Evolutionary conservation across 176 grass and related monocot genomes (phyloP).

Genomic region (Avena sativa): DNA sequence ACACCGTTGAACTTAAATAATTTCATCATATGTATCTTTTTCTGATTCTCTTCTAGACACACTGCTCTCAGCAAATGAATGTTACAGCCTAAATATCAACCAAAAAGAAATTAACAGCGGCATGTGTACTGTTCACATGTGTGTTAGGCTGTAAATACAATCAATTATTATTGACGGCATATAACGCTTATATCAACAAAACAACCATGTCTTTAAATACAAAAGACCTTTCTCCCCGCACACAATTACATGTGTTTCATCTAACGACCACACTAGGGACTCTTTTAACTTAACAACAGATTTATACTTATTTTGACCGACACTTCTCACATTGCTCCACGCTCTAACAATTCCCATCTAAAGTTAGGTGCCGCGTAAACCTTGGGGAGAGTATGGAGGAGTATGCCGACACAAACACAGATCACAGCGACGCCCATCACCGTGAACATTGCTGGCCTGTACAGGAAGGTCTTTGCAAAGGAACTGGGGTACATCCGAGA

Average conservation of each 20-base stretch:
- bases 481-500: constrained; percentile 45
- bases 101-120: constrained; percentile 4
- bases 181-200: constrained; percentile 37
- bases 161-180: constrained; percentile 36
- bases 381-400: constrained; percentile 74
- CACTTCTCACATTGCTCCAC: constrained; percentile 58
- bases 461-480: constrained; percentile 63
- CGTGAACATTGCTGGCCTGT: constrained; percentile 87
- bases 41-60: constrained; percentile 13
- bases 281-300: constrained; percentile 39
- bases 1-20: no score
- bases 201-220: constrained; percentile 45
- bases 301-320: constrained; percentile 40
- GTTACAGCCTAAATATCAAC: constrained; percentile 32
- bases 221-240: not conserved
- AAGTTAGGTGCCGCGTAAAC: constrained; percentile 80
- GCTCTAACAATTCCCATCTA: constrained; percentile 88
- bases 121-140: constrained; percentile 18
- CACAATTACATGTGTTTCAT: constrained; percentile 35
- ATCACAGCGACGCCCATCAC: constrained; percentile 85
- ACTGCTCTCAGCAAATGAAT: not conserved
- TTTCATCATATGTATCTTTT: not conserved
- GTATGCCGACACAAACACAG: constrained; percentile 83
- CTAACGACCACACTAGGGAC: constrained; percentile 38
- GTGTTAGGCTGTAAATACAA: constrained; percentile 42